Evolutionary conservation across 192 early-diverging fungal genomes (phyloP), one percentile per base, ranked within the genome.

Genomic region (Gorgonomyces haynaldii): DNA sequence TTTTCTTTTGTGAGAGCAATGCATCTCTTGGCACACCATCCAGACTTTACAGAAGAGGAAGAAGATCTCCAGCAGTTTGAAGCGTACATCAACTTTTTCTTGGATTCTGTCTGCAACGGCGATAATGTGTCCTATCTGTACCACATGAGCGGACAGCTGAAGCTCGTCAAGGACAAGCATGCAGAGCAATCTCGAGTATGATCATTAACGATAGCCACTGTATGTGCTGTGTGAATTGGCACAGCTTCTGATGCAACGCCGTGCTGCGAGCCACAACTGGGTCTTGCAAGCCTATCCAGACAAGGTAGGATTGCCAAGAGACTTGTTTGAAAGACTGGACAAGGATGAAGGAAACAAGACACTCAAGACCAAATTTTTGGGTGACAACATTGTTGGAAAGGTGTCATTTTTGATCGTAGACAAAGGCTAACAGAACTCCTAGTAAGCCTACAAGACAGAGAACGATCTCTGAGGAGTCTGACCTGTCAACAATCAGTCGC

Each of bases 111-210:
- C 51, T 86, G 76, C 19, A 81, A 68, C 9, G 56, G 79, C 10
- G 83, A 91, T 16, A 98, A 92, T 57, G 71, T 85, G 0, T 90
- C 89, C 0, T 80, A 83, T 38, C 52, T 98, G 19, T 95, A 79
- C 54, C 68, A 86, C 51, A 59, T 81, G 37, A 76, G 75, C 0
- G 65, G 78, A 12, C 70, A 85, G 42, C 38, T 98, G 38, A 98
- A 98, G 59, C 76, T 79, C 4, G 73, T 84, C 20, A 58, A 60
- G 5, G 82, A 89, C 70, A 43, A 54, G 2, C 60, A 66, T 25
- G 4, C 65, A 7, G 39, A 50, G 31, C 58, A 67, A 12, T 61
- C 68, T 17, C 41, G n/a, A n/a, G n/a, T n/a, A n/a, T n/a, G n/a
- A n/a, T n/a, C n/a, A n/a, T n/a, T n/a, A n/a, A n/a, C n/a, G n/a